Evolutionary conservation across 768 basidiomycete species (phyloP).

Genomic region (Agrocybe chaxingu): DNA sequence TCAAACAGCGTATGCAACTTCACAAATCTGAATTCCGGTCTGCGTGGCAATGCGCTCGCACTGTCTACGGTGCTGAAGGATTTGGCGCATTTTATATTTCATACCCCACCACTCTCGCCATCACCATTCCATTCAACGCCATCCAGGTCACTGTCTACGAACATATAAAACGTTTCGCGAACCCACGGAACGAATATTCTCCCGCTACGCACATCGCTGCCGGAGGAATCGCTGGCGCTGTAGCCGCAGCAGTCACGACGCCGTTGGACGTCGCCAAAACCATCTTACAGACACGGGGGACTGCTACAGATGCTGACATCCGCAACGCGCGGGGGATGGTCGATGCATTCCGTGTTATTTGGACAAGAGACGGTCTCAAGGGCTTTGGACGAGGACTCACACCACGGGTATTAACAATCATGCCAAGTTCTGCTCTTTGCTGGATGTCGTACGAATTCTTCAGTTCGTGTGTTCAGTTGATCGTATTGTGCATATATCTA

Average conservation of each 20-base stretch:
- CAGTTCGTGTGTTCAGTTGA: slow-evolving; percentile 54
- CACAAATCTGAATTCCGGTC: slow-evolving; percentile 91
- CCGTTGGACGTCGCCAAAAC: slow-evolving; percentile 98
- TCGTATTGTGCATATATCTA: slow-evolving; percentile 5
- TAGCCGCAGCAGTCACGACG: slow-evolving; percentile 94
- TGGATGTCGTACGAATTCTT: slow-evolving; percentile 99
- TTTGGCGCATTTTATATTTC: slow-evolving; percentile 94
- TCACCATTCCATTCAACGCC: slow-evolving; percentile 97
- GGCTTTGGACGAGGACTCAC: slow-evolving; percentile 88
- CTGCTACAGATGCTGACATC: slow-evolving; percentile 83
- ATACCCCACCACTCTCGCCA: slow-evolving; percentile 95
- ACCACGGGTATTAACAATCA: slow-evolving; percentile 89
- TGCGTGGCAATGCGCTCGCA: slow-evolving; percentile 79
- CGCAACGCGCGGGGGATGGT: slow-evolving; percentile 78
- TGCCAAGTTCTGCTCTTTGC: slow-evolving; percentile 96
- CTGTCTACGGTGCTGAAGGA: slow-evolving; percentile 85
- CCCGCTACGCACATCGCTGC: slow-evolving; percentile 91
- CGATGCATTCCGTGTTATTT: slow-evolving; percentile 88
- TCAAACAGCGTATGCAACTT: slow-evolving; percentile 99
- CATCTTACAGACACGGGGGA: slow-evolving; percentile 90
- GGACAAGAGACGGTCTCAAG: slow-evolving; percentile 76
- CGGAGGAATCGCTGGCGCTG: slow-evolving; percentile 88
- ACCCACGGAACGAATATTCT: slow-evolving; percentile 84
- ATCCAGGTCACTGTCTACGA: slow-evolving; percentile 98
- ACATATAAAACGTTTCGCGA: slow-evolving; percentile 81